Percentiles rank a stretch among this genome's conserved stretches.
Evolutionary conservation across 1,284 basidiomycete species (phyloP).

Genomic region (Tremellales sp.): DNA sequence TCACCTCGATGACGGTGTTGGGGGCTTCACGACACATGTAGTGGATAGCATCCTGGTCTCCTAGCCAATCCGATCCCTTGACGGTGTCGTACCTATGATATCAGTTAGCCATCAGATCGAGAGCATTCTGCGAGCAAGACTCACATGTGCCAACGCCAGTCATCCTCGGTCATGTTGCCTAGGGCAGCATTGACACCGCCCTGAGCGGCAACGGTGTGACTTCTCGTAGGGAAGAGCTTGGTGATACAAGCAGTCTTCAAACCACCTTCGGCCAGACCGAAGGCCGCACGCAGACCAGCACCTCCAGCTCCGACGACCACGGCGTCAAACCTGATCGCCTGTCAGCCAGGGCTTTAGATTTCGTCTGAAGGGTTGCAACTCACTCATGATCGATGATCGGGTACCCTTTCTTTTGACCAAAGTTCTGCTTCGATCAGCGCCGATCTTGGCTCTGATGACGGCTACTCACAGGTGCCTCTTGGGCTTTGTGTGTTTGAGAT

Average conservation of each 20-base stretch:
- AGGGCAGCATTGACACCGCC: conserved; percentile 99
- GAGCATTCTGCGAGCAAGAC: conserved; percentile 40
- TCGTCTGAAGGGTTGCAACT: background rate
- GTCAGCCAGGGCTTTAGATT: background rate
- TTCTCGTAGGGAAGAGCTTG: conserved; percentile 98
- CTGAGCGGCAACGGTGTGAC: conserved; percentile 98
- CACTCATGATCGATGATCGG: conserved; percentile 86
- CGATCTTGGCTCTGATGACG: background rate
- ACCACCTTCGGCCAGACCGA: conserved; percentile 97
- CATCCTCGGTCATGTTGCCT: conserved; percentile 98
- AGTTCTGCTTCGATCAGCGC: conserved; percentile 28
- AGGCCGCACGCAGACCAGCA: conserved; percentile 95
- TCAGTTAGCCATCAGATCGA: conserved; percentile 1
- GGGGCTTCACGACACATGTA: conserved; percentile 99
- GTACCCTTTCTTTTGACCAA: conserved; percentile 56
- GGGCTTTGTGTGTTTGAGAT: conserved; percentile 40
- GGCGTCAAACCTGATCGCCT: conserved; percentile 67
- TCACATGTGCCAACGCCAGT: conserved; percentile 98
- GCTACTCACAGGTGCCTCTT: conserved; percentile 43
- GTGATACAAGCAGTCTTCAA: conserved; percentile 98
- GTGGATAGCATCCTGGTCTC: conserved; percentile 99
- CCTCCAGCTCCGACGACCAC: conserved; percentile 97
- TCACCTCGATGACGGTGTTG: conserved; percentile 82
- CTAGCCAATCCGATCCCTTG: conserved; percentile 99
- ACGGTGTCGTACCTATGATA: conserved; percentile 69